Evolutionary conservation across 2,329 filamentous ascomycete species (phyloP).

Genomic region (Ascochyta koolunga): DNA sequence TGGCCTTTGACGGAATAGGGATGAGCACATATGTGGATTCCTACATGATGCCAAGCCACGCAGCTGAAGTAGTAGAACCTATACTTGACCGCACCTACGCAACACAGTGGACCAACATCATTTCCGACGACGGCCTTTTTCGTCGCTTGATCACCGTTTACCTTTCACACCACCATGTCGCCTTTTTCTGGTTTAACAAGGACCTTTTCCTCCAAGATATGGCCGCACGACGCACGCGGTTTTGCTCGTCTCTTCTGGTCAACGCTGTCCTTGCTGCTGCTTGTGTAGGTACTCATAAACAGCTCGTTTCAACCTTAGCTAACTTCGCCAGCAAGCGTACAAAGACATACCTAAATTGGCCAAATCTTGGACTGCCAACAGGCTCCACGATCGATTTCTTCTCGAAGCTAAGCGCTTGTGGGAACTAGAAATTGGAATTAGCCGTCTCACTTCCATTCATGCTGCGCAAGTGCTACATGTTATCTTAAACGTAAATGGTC

Average conservation of each 20-base stretch:
- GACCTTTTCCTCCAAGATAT: constrained; percentile 29
- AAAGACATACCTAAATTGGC: constrained; percentile 10
- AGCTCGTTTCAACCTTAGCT: not conserved
- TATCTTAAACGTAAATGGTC: not conserved
- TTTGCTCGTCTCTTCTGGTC: constrained; percentile 27
- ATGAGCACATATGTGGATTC: constrained; percentile 5
- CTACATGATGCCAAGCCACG: constrained; percentile 24
- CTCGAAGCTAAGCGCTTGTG: constrained; percentile 30
- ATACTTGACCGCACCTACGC: constrained; percentile 16
- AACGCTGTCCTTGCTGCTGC: constrained; percentile 29
- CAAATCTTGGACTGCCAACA: constrained; percentile 23
- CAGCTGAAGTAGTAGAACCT: constrained; percentile 26
- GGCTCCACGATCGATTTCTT: constrained; percentile 24
- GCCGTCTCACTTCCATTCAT: constrained; percentile 23
- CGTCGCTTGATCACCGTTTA: constrained; percentile 20
- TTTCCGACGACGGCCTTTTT: constrained; percentile 22
- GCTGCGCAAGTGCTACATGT: constrained; percentile 16
- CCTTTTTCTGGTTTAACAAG: constrained; percentile 22
- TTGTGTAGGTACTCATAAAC: constrained; percentile 19
- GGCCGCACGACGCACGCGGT: constrained; percentile 9
- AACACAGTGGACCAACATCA: constrained; percentile 26
- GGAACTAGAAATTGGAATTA: constrained; percentile 22
- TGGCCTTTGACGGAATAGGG: not conserved
- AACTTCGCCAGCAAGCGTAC: constrained; percentile 10
- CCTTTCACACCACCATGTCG: constrained; percentile 20